Evolutionary conservation across 352 stramenopile genomes (phyloP).

Genomic region (Peronosclerospora sorghi): DNA sequence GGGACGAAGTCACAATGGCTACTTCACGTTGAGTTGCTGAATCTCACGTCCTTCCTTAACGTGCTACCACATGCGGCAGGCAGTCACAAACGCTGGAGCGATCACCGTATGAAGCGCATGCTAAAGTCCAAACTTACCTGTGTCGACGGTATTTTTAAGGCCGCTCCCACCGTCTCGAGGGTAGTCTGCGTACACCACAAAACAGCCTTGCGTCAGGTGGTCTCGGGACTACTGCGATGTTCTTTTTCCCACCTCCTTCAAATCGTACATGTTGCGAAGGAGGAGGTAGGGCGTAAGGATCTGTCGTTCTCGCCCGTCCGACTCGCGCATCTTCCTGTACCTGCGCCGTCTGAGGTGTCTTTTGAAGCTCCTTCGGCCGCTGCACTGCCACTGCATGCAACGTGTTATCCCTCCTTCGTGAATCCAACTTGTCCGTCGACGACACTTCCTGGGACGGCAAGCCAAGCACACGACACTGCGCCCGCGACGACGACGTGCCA

Average conservation of each 20-base stretch:
- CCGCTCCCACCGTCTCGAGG: constrained; percentile 63
- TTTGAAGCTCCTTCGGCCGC: constrained; percentile 32
- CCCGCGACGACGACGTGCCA: constrained; percentile 24
- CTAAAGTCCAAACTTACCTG: background rate
- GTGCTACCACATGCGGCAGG: background rate
- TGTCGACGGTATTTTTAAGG: constrained; percentile 11
- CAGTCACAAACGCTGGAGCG: background rate
- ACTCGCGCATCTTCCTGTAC: constrained; percentile 9
- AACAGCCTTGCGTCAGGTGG: background rate
- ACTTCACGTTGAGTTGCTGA: constrained; percentile 1
- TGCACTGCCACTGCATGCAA: constrained; percentile 45
- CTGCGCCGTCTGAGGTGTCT: constrained; percentile 13
- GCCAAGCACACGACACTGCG: constrained; percentile 28
- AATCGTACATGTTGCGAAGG: constrained; percentile 72
- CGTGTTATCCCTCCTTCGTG: constrained; percentile 63
- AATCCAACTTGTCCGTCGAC: constrained; percentile 19
- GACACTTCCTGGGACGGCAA: constrained; percentile 7
- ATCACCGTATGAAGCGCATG: too few species aligned
- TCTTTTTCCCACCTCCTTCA: constrained; percentile 45
- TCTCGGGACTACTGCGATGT: too few species aligned
- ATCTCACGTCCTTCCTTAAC: constrained; percentile 2
- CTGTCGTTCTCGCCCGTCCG: constrained; percentile 4
- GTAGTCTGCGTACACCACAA: constrained; percentile 27
- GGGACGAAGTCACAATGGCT: too few species aligned
- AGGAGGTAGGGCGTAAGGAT: constrained; percentile 18